Evolutionary conservation across 1,284 basidiomycete genomes (phyloP), one percentile per base, ranked within the genome.

Genomic region (Apiotrichum veenhuisii): DNA sequence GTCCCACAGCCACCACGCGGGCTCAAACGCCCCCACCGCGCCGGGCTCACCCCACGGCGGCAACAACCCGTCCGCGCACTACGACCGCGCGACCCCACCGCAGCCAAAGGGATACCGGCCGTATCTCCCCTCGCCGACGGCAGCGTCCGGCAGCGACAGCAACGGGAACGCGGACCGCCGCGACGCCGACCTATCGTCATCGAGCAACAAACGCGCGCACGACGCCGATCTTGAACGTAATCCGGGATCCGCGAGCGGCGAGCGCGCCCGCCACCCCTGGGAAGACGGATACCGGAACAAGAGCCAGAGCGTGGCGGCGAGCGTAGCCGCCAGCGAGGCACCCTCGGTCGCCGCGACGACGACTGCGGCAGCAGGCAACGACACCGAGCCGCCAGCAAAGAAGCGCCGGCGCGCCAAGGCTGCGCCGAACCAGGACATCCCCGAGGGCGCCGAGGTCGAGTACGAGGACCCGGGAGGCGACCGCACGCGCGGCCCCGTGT

Each of bases 391-490:
- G 22, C 52, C 52, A 14, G 25, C 49, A 23, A 58, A 54, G 44
- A 54, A 54, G 34, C 47, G 57, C 2, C 20, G 57, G 7, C 46
- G 44, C 14, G 44, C 49, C 26, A 37, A 45, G 47, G 25, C 52
- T 18, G 45, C 50, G 4, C 30, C 52, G 18, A 54, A 46, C 27
- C 45, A 50, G 20, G 53, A 57, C 33, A 52, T 58, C 30, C 60
- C 57, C 30, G 60, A 62, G 45, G 62, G 51, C 38, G 58, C 59
- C 25, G 64, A 68, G 37, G 57, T 65, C 27, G 71, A 68, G 46
- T 69, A 64, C 44, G 67, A 64, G 37, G 65, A 68, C 50, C 61
- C 66, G 15, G 60, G 63, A 18, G 66, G 65, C 1, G 71, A 74
- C 54, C 62, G 58, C 23, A 59, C 64, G 20, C 47, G 61, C 5